Evolutionary conservation across 495 filamentous ascomycete species (phyloP), one percentile per base, ranked within the genome.

Genomic region (Coniosporium apollinis): DNA sequence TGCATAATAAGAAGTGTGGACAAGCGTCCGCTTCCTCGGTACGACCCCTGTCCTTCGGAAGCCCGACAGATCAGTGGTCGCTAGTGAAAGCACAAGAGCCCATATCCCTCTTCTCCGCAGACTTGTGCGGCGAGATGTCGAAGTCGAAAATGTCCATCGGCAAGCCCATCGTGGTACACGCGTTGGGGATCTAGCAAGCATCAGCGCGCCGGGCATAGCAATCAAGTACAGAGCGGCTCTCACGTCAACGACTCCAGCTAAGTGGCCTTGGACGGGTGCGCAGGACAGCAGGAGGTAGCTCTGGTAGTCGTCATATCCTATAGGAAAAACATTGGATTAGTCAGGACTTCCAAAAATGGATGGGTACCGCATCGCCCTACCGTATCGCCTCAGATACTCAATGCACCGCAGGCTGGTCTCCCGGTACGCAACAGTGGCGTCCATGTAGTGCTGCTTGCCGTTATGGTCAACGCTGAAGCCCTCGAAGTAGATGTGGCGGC

Each of bases 141-240:
- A 96, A 91, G 50, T 89, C 83, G 46, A 94, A 94, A 34, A 96
- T 94, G 61, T 96, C 86, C 65, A 91, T 84, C 9, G 86, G 86
- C 25, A 96, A 55, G 0, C 84, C 82, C 36, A 94, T 59, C 3
- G 86, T 93, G 19, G 84, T 92, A 52, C 86, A 94, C 0, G 85
- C 82, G 53, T 77, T 76, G 1, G 70, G 74, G 36, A 61, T 57
- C 48, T 58, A 32, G 14, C 4, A 37, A 10, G 19, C 13, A 16
- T 42, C 15, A 42, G 32, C 28, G 30, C n/a, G 8, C 6, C 7
- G 9, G 9, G 29, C 7, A 13, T 18, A 31, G 29, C 17, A 6
- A 6, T 10, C 29, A 26, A 13, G 7, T 10, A 8, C 9, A 6
- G 17, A 16, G 15, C 8, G 8, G 9, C 29, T 6, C 29, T 7